Percentiles rank a stretch among this genome's conserved stretches.
Conservation (phyloP, 2,329 filamentous ascomycete genomes). For the Cytospora piceae region DNA sequence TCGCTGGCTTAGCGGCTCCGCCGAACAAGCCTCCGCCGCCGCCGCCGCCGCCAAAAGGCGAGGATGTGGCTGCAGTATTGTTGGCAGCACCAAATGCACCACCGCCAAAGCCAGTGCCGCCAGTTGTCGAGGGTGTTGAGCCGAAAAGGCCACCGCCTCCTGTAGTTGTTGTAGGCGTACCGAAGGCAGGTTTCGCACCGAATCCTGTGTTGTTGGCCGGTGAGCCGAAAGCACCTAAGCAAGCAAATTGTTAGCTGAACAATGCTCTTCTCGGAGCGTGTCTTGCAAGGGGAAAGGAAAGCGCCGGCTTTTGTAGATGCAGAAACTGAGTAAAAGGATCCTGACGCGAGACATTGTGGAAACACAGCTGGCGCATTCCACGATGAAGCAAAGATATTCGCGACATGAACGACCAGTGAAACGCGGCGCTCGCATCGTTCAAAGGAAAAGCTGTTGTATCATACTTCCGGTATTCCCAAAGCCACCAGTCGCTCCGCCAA, state of each 20-base stretch:
- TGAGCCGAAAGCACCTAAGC: constrained; percentile 42
- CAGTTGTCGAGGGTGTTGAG: constrained; percentile 43
- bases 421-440: constrained; percentile 29
- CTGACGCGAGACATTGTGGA: constrained; percentile 11
- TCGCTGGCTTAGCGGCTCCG: constrained; percentile 49
- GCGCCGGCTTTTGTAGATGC: background rate
- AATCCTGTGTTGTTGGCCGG: constrained; percentile 40
- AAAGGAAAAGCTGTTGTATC: constrained; percentile 27
- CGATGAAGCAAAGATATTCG: constrained; percentile 3
- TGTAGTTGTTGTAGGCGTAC: constrained; percentile 46
- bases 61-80: constrained; percentile 39
- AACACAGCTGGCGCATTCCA: constrained; percentile 22
- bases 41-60: constrained; percentile 47
- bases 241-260: constrained; percentile 20
- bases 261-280: constrained; percentile 4
- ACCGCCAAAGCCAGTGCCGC: constrained; percentile 43
- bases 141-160: constrained; percentile 53
- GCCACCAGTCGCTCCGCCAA: constrained; percentile 47
- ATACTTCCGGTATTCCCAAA: constrained; percentile 49
- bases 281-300: background rate
- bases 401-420: constrained; percentile 17
- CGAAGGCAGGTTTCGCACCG: constrained; percentile 57
- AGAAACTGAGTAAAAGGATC: background rate
- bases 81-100: constrained; percentile 45
- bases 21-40: constrained; percentile 55